These are phyloP conservation scores for Eucalyptus marginata DNA, from an alignment of 345 rosid genomes.

Conservation along the genomic window DNA sequence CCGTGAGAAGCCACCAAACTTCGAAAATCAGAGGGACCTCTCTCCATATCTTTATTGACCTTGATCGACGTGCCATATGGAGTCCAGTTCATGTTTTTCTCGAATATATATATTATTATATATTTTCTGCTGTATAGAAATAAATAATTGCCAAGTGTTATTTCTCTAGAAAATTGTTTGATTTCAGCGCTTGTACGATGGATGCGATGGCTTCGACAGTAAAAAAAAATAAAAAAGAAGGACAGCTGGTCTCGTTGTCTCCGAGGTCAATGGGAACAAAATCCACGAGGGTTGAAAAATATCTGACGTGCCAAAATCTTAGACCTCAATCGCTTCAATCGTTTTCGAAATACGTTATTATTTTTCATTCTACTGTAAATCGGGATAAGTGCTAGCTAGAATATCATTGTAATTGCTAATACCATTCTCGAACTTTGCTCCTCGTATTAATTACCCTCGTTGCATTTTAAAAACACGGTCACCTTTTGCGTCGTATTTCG, in stretches of 20 bases:
- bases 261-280: not conserved
- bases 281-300: not conserved
- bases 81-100: not conserved
- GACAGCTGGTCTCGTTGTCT: not conserved
- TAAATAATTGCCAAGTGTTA: not conserved
- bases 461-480: rapidly evolving
- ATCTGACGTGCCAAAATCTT: not conserved
- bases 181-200: not conserved
- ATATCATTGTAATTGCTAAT: not conserved
- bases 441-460: no score
- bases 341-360: not conserved
- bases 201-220: not conserved
- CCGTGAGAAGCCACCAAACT: not conserved
- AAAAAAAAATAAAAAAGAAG: not conserved
- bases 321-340: not conserved
- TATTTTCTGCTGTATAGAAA: not conserved
- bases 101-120: not conserved
- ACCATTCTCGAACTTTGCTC: no score
- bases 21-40: not conserved
- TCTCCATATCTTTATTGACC: not conserved
- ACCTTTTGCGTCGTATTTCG: not conserved
- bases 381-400: not conserved
- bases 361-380: not conserved
- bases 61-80: not conserved
- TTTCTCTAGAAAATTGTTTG: not conserved